Evolutionary conservation across 2,329 filamentous ascomycete genomes (phyloP).

Genomic region (Aspergillus carbonarius): DNA sequence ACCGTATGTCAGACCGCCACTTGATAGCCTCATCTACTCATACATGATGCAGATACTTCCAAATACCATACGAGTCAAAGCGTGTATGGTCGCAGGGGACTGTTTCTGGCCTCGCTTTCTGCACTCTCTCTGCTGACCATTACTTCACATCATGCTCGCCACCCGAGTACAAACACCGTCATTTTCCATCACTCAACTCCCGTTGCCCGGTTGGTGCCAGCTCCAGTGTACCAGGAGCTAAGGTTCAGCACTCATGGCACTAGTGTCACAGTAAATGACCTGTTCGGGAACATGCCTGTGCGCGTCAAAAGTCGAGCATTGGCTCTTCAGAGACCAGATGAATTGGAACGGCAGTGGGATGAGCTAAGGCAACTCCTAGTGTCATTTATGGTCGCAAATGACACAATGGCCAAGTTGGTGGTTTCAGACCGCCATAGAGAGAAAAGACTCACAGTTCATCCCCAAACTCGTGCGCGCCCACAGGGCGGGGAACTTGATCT

Average conservation of each 20-base stretch:
- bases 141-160: conserved; percentile 62
- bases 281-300: conserved; percentile 90
- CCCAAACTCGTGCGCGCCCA: neutral
- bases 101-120: conserved; percentile 74
- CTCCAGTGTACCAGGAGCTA: conserved; percentile 58
- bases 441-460: conserved; percentile 36
- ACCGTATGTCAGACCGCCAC: conserved; percentile 55
- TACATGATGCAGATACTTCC: conserved; percentile 67
- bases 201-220: conserved; percentile 64
- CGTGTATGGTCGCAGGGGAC: conserved; percentile 67
- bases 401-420: conserved; percentile 55
- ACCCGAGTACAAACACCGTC: conserved; percentile 59
- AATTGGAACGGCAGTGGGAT: conserved; percentile 65
- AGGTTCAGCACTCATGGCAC: conserved; percentile 67
- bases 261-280: conserved; percentile 69
- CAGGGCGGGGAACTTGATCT: conserved; percentile 24
- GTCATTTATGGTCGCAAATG: conserved; percentile 70
- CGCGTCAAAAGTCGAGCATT: conserved; percentile 75
- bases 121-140: conserved; percentile 75
- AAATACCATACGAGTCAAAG: conserved; percentile 55
- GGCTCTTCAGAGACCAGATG: conserved; percentile 50
- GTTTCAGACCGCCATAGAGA: conserved; percentile 54
- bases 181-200: conserved; percentile 68
- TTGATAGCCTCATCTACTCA: neutral
- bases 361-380: conserved; percentile 59